phyloP scores from a whole-genome alignment of 768 basidiomycete genomes.

The Vararia minispora region DNA sequence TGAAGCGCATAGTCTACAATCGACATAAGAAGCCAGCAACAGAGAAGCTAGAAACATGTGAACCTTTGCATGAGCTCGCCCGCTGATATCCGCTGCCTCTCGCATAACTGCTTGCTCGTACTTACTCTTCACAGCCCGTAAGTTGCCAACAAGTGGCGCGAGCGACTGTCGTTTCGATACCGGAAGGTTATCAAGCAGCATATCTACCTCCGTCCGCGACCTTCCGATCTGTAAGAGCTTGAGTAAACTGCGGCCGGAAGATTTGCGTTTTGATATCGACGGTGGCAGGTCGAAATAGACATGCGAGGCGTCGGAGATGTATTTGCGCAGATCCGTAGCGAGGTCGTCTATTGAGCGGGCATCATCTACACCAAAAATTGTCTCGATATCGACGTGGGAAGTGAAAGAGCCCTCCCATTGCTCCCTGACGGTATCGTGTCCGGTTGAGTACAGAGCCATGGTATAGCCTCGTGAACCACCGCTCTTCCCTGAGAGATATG shows the following conservation, averaged over 20 bases:
- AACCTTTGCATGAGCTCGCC: slow-evolving; percentile 76
- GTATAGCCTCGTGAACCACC: slow-evolving; percentile 66
- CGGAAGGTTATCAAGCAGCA: slow-evolving; percentile 42
- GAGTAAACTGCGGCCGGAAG: not conserved
- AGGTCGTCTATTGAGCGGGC: slow-evolving; percentile 48
- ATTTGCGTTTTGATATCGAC: slow-evolving; percentile 10
- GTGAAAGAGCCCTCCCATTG: slow-evolving; percentile 92
- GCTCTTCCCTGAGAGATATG: slow-evolving; percentile 44
- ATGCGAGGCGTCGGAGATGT: slow-evolving; percentile 33
- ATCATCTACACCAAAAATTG: slow-evolving; percentile 71
- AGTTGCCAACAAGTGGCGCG: slow-evolving; percentile 53
- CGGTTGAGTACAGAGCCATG: slow-evolving; percentile 77
- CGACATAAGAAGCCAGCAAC: not conserved
- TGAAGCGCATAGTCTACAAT: slow-evolving; percentile 76
- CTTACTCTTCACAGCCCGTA: slow-evolving; percentile 72
- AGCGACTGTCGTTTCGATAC: slow-evolving; percentile 38
- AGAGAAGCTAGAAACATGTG: slow-evolving; percentile 6
- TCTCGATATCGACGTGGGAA: slow-evolving; percentile 48
- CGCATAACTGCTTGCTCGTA: slow-evolving; percentile 75
- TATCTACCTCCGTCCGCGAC: too few relatives aligned
- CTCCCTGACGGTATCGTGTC: slow-evolving; percentile 65
- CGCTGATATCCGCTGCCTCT: slow-evolving; percentile 79
- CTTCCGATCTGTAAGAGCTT: not conserved
- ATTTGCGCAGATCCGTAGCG: slow-evolving; percentile 43
- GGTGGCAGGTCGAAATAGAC: slow-evolving; percentile 32